Percentiles rank a stretch among this genome's conserved stretches.
phyloP scores from a whole-genome alignment of 345 rosid species.

The Excoecaria cochinchinensis region DNA sequence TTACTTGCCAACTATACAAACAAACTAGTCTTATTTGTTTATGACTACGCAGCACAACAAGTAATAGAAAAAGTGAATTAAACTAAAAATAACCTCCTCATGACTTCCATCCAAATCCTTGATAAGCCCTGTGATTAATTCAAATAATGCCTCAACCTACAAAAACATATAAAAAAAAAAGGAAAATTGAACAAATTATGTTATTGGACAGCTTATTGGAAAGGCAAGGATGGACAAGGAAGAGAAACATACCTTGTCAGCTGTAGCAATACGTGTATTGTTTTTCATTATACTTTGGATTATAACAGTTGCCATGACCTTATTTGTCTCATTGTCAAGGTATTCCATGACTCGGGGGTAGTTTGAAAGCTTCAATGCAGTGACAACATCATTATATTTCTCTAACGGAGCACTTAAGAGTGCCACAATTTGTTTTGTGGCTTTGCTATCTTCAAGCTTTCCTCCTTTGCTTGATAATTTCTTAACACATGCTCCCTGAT shows the following conservation, averaged over 20 bases:
- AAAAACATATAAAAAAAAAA: too few relatives aligned
- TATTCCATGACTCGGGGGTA: slow-evolving; percentile 84
- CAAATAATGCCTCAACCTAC: slow-evolving; percentile 91
- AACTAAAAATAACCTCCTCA: slow-evolving; percentile 57
- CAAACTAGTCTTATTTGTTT: background rate
- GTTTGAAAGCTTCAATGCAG: slow-evolving; percentile 81
- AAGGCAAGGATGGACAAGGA: slow-evolving; percentile 20
- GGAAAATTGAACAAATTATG: slow-evolving; percentile 11
- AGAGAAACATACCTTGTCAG: slow-evolving; percentile 60
- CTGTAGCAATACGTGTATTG: slow-evolving; percentile 68
- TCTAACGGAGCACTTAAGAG: slow-evolving; percentile 97
- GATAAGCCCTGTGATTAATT: slow-evolving; percentile 86
- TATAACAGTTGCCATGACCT: slow-evolving; percentile 89
- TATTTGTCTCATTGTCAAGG: slow-evolving; percentile 86
- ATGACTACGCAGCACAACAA: too few relatives aligned
- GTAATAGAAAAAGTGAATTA: slow-evolving; percentile 11
- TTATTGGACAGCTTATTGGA: slow-evolving; percentile 11
- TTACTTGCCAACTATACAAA: background rate
- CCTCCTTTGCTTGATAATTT: slow-evolving; percentile 78
- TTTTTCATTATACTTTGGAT: slow-evolving; percentile 96
- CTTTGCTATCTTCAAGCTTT: slow-evolving; percentile 76
- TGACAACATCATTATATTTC: slow-evolving; percentile 91
- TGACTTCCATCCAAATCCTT: slow-evolving; percentile 75
- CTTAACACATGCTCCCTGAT: slow-evolving; percentile 91
- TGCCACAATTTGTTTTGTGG: slow-evolving; percentile 89